Conservation (phyloP, 2,329 filamentous ascomycete species). For the Phialophora chinensis region DNA sequence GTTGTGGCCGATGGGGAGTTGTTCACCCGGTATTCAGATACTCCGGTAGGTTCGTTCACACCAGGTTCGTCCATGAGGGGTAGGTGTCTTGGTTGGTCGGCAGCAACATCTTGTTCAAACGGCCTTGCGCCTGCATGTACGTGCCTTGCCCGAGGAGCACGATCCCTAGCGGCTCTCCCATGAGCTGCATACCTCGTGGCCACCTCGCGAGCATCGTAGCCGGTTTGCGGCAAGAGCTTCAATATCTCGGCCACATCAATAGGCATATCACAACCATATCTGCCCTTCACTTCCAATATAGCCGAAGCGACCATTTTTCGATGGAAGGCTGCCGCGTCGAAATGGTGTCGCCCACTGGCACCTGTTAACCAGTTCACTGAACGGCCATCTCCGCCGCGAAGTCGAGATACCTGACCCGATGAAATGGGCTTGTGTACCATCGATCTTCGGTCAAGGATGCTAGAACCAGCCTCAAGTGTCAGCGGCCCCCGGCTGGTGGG, state of each 20-base stretch:
- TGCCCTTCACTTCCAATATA: background rate
- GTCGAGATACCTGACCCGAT: background rate
- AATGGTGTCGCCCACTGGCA: background rate
- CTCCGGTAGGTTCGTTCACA: background rate
- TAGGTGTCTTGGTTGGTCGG: background rate
- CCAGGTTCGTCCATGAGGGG: background rate
- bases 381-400: slow-evolving; percentile 22
- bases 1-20: background rate
- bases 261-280: background rate
- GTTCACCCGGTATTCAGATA: background rate
- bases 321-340: slow-evolving; percentile 5
- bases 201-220: slow-evolving; percentile 2
- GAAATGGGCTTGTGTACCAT: slow-evolving; percentile 20
- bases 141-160: background rate
- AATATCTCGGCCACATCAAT: slow-evolving; percentile 3
- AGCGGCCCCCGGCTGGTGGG: background rate
- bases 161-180: background rate
- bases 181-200: background rate
- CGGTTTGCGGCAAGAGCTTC: slow-evolving; percentile 1
- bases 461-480: background rate
- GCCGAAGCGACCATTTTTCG: background rate
- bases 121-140: background rate
- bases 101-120: background rate
- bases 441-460: slow-evolving; percentile 19
- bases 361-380: background rate